Conservation (phyloP, 257 asterid genomes). For the Forsythia viridissima region DNA sequence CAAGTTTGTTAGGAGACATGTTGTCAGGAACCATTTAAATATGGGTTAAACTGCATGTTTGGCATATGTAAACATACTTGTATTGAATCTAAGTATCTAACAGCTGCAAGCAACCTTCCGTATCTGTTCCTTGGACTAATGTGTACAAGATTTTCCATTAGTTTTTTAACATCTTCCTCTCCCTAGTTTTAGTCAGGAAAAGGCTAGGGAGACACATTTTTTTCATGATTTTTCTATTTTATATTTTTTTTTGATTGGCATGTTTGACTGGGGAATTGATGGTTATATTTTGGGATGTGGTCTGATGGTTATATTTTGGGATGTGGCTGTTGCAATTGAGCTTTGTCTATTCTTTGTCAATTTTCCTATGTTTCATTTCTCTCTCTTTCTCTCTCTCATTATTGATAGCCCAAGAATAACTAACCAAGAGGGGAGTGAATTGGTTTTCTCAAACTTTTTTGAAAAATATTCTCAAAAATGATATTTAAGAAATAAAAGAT, state of each 20-base stretch:
- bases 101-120: background rate
- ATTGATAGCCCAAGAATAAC: too few relatives aligned
- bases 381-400: background rate
- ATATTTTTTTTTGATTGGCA: background rate
- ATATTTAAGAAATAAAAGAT: too few relatives aligned
- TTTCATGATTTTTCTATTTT: background rate
- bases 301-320: background rate
- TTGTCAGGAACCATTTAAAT: background rate
- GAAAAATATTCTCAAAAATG: too few relatives aligned
- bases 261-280: background rate
- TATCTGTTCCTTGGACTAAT: background rate
- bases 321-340: background rate
- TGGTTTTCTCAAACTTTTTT: too few relatives aligned
- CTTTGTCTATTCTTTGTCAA: background rate
- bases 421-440: too few relatives aligned
- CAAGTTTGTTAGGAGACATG: background rate
- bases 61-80: background rate
- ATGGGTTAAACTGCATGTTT: background rate
- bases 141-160: background rate
- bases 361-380: background rate
- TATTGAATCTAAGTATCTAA: too few relatives aligned
- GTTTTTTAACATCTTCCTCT: background rate
- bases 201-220: background rate
- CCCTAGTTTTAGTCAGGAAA: background rate
- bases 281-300: too few relatives aligned